Evolutionary conservation across 148 eudicot genomes (phyloP).

Genomic region (Spergularia marina): DNA sequence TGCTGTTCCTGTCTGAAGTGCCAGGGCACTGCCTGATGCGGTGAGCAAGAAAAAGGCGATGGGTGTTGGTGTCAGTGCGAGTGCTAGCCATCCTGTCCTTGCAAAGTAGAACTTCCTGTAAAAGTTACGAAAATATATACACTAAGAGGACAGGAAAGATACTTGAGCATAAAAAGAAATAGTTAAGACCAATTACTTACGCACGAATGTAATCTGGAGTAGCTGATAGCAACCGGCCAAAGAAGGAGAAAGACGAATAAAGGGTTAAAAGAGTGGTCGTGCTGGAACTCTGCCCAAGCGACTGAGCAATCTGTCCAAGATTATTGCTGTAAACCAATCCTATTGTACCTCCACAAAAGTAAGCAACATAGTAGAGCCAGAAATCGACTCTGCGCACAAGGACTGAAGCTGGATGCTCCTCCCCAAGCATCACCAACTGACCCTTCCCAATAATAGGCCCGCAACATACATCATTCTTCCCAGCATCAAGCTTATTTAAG

Average conservation of each 20-base stretch:
- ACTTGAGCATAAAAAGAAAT: neutral
- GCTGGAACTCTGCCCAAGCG: constrained; percentile 60
- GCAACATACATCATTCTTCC: constrained; percentile 34
- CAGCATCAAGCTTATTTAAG: constrained; percentile 11
- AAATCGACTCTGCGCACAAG: constrained; percentile 70
- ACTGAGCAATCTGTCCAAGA: constrained; percentile 84
- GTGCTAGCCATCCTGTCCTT: constrained; percentile 84
- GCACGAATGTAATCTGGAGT: constrained; percentile 66
- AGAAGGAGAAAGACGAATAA: constrained; percentile 92
- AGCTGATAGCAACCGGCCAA: constrained; percentile 84
- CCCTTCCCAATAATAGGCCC: constrained; percentile 39
- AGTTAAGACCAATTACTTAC: constrained; percentile 42
- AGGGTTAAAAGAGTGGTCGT: constrained; percentile 61
- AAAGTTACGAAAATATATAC: neutral
- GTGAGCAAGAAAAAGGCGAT: constrained; percentile 72
- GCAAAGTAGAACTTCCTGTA: constrained; percentile 79
- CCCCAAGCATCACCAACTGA: constrained; percentile 66
- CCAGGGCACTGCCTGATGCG: constrained; percentile 40
- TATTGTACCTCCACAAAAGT: constrained; percentile 89
- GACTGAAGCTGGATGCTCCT: constrained; percentile 59
- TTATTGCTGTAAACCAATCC: constrained; percentile 87
- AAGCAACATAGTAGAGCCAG: constrained; percentile 80
- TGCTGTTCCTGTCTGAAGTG: constrained; percentile 56
- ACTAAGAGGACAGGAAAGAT: neutral
- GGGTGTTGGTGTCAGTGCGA: constrained; percentile 71